Percentiles rank a stretch among this genome's conserved stretches.
These are phyloP conservation scores for Scheffersomyces stambukii DNA, from an alignment of 1,139 yeast genomes.

Conservation along the genomic window DNA sequence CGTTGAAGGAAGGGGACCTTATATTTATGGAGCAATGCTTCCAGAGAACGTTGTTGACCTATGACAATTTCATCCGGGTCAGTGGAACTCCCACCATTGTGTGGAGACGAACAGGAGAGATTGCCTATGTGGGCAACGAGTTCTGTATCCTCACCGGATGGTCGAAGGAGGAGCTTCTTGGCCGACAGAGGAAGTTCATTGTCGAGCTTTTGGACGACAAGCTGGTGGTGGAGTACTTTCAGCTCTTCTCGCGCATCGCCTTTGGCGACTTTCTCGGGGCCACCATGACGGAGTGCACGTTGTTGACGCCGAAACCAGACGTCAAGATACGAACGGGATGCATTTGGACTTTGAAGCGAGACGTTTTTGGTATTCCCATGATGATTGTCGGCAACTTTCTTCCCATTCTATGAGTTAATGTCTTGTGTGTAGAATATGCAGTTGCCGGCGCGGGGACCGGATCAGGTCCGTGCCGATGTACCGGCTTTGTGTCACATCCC, in stretches of 20 bases:
- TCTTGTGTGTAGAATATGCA: too few relatives aligned
- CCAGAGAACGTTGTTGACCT: conserved; percentile 85
- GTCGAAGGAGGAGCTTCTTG: conserved; percentile 64
- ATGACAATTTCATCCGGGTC: conserved; percentile 75
- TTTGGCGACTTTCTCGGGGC: conserved; percentile 90
- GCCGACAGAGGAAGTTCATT: conserved; percentile 62
- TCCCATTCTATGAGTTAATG: conserved; percentile 70
- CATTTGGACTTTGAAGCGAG: conserved; percentile 79
- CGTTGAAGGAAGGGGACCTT: conserved; percentile 83
- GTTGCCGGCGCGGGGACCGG: too few relatives aligned
- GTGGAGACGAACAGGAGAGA: conserved; percentile 95
- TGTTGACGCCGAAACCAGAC: conserved; percentile 52
- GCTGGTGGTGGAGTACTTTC: conserved; percentile 83
- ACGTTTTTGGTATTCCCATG: conserved; percentile 69
- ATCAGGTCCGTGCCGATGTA: too few relatives aligned
- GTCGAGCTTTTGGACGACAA: conserved; percentile 88
- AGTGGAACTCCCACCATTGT: conserved; percentile 94
- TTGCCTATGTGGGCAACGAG: conserved; percentile 91
- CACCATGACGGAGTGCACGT: conserved; percentile 81
- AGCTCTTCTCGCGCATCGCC: conserved; percentile 78
- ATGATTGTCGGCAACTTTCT: conserved; percentile 92
- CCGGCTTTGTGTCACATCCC: too few relatives aligned
- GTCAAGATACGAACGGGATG: conserved; percentile 66
- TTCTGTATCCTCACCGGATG: conserved; percentile 90
- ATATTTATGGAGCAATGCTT: conserved; percentile 96